Base-by-base conservation (phyloP, 495 filamentous ascomycete genomes). In the Penicillium tannophilum region DNA sequence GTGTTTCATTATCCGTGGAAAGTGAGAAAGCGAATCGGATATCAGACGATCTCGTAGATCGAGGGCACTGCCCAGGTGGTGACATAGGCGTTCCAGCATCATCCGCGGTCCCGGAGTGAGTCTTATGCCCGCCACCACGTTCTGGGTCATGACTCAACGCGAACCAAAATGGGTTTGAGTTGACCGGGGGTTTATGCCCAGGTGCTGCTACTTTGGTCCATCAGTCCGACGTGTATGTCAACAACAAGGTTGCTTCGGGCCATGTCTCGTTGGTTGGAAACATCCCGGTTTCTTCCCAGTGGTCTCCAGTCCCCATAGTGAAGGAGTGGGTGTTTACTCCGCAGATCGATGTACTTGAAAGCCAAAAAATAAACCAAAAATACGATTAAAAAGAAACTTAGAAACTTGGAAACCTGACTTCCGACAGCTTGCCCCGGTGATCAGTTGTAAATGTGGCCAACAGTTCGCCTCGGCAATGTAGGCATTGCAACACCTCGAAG, bases 401-500 rank as follows among this genome's bases (percentile, higher is more conserved):
- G n/a, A 4, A 41, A 41, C 39, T 17, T 41, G 39, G 1, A 41
- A 41, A 41, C 14, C 0, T 8, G 28, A 17, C 44, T 51, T 51
- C 23, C 8, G 14, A 50, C 8, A 52, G 31, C 10, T 19, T 26
- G 20, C 39, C 31, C 42, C 46, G 55, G 52, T 28, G 51, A 39
- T 56, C 46, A 47, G 39, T 67, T 67, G 45, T 35, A 60, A 67
- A 64, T 36, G 39, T 55, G 58, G 33, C 65, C 45, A 62, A 50
- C 52, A 49, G 41, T 19, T 35, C 46, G 46, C 41, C 51, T 55
- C 54, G 62, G 62, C 53, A 50, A 24, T 63, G 63, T 62, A 61
- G 63, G 52, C 60, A 59, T 55, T 52, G 35, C 62, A 63, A 46
- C 48, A 58, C 30, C 30, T 30, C 45, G 45, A 47, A 16, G 23